Evolutionary conservation across 208 protist species (phyloP).

Genomic region (Acanthamoeba royreba): DNA sequence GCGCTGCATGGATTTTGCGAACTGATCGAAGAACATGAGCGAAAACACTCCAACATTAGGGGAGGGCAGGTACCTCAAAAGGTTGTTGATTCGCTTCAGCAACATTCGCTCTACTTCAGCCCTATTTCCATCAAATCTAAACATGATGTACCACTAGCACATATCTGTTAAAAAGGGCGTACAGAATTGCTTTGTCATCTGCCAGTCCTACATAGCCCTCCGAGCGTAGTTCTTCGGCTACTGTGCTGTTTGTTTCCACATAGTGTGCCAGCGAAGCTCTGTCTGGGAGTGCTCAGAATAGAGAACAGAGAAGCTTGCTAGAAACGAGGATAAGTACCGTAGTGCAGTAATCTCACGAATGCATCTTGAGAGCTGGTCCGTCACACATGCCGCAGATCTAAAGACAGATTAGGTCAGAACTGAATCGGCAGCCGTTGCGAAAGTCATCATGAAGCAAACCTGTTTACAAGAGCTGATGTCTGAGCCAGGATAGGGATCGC

Average conservation of each 20-base stretch:
- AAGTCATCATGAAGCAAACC: neutral
- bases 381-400: neutral
- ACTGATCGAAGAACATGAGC: neutral
- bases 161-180: too few species aligned
- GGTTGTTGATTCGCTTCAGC: neutral
- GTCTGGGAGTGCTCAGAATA: neutral
- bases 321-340: neutral
- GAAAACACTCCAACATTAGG: neutral
- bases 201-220: neutral
- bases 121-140: too few species aligned
- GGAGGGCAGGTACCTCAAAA: neutral
- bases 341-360: neutral
- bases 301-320: neutral
- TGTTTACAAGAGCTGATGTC: neutral
- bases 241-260: neutral
- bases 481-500: neutral
- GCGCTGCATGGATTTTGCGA: neutral
- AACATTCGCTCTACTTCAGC: neutral
- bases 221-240: neutral
- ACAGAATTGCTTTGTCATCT: neutral
- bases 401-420: neutral
- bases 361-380: neutral
- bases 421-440: neutral
- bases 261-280: neutral
- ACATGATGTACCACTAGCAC: too few species aligned